Percentiles rank a stretch among this genome's conserved stretches.
phyloP scores from a whole-genome alignment of 2,329 filamentous ascomycete species.

The Cladobotryum mycophilum region DNA sequence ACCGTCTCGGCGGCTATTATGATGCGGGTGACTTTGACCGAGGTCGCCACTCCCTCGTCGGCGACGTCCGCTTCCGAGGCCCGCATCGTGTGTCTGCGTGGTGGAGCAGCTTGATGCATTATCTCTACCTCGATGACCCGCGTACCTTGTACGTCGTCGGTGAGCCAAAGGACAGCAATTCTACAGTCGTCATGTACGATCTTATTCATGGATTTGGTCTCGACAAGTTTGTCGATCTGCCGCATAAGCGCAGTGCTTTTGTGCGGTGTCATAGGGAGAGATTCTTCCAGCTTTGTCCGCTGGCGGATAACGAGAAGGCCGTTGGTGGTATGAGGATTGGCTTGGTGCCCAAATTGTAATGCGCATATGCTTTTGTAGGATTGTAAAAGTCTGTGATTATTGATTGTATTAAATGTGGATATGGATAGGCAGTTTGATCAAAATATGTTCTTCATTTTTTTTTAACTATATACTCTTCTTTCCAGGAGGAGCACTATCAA shows the following conservation, averaged over 20 bases:
- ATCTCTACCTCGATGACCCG: constrained; percentile 55
- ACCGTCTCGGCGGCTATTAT: constrained; percentile 51
- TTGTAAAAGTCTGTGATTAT: too few species aligned
- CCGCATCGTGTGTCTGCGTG: constrained; percentile 55
- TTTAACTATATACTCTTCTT: too few species aligned
- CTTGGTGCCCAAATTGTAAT: constrained; percentile 47
- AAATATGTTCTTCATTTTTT: too few species aligned
- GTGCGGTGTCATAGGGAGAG: constrained; percentile 58
- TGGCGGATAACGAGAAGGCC: constrained; percentile 50
- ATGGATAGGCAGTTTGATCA: too few species aligned
- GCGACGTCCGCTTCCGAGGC: constrained; percentile 53
- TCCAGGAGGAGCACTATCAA: too few species aligned
- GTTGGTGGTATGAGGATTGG: constrained; percentile 49
- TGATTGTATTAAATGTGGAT: too few species aligned
- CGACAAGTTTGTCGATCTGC: constrained; percentile 66
- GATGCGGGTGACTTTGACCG: constrained; percentile 50
- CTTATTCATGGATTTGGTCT: constrained; percentile 66
- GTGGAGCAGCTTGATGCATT: constrained; percentile 58
- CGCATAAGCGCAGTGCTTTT: constrained; percentile 64
- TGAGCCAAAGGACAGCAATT: constrained; percentile 67
- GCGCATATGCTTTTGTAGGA: neutral
- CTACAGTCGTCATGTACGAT: constrained; percentile 67
- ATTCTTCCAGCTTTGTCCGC: constrained; percentile 62
- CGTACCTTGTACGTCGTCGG: constrained; percentile 53
- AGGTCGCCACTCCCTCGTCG: constrained; percentile 52